Base-by-base conservation (phyloP, 805 yeast species). In the Yamadazyma nakazawae region DNA sequence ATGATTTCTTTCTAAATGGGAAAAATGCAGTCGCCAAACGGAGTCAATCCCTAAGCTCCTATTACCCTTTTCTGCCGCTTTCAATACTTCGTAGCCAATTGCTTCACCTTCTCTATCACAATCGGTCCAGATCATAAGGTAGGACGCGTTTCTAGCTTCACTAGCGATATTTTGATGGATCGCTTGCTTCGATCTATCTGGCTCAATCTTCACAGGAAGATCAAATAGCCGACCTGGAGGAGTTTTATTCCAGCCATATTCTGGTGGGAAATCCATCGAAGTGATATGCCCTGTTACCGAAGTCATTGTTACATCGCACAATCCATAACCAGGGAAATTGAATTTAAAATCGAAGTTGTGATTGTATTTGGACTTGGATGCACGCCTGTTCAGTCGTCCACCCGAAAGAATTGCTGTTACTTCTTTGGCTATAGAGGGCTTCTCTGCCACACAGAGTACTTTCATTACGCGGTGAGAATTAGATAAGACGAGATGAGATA, bases 41-140 rank as follows among this genome's bases (percentile, higher is more conserved):
- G 75, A 72, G 10, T 70, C 74, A 16, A 78, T 56, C 0, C 64
- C 68, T 37, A 89, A 58, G 1, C 66, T 52, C 1, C 65, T 55
- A 58, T 85, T 84, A 6, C 64, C 62, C 51, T 71, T 72, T 42
- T 62, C 60, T 0, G 96, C 97, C n/a, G 82, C 84, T 44, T 81
- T 75, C 31, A 80, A 74, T 13, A 95, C 81, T 57, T 91, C 96
- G 68, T 75, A 81, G 0, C 97, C 98, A 47, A 91, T 91, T 63
- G 82, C 85, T 62, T 91, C 98, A 1, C 98, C 98, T 62, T 91
- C 98, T 32, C 97, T 73, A 74, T 91, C 98, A 66, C 99, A 94
- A 75, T 94, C 99, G 0, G 99, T 94, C 98, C 99, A 94, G 7
- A 94, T 88, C 87, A 89, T 88, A 45, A 94, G 66, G 34, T 69